A percentile compares a stretch with the other conserved stretches of the same genome.
phyloP scores from a whole-genome alignment of 1,284 basidiomycete genomes.

The Trametes sp. region DNA sequence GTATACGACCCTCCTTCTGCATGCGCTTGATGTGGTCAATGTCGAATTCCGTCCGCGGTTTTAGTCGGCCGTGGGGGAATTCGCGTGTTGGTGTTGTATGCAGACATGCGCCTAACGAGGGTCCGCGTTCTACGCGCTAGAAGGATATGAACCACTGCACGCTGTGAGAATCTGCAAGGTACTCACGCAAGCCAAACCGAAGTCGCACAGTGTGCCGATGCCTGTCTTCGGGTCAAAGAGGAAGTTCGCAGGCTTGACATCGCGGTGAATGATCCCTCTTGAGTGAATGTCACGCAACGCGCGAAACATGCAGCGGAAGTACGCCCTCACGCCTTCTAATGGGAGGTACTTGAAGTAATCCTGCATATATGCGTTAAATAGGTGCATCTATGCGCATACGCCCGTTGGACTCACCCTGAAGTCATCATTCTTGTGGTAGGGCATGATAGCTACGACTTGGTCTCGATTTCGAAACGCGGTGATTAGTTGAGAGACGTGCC shows the following conservation, averaged over 20 bases:
- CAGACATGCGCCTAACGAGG: constrained; percentile 66
- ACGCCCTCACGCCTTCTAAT: constrained; percentile 81
- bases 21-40: constrained; percentile 54
- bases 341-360: constrained; percentile 80
- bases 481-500: constrained; percentile 91
- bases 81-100: constrained; percentile 71
- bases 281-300: constrained; percentile 91
- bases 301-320: constrained; percentile 92
- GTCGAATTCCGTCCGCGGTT: constrained; percentile 49
- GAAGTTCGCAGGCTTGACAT: constrained; percentile 99
- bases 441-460: constrained; percentile 95
- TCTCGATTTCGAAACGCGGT: constrained; percentile 93
- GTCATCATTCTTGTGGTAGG: constrained; percentile 92
- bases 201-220: constrained; percentile 92
- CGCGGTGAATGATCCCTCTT: constrained; percentile 93
- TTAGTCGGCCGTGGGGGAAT: constrained; percentile 72
- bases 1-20: constrained; percentile 69
- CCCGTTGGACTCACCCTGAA: constrained; percentile 72
- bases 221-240: constrained; percentile 90
- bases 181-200: constrained; percentile 91
- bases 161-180: not conserved
- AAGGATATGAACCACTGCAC: not conserved
- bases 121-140: constrained; percentile 65
- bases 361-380: constrained; percentile 48
- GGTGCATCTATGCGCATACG: constrained; percentile 3